Base-by-base conservation (phyloP, 192 early-diverging fungal species). In the Mortierella antarctica region DNA sequence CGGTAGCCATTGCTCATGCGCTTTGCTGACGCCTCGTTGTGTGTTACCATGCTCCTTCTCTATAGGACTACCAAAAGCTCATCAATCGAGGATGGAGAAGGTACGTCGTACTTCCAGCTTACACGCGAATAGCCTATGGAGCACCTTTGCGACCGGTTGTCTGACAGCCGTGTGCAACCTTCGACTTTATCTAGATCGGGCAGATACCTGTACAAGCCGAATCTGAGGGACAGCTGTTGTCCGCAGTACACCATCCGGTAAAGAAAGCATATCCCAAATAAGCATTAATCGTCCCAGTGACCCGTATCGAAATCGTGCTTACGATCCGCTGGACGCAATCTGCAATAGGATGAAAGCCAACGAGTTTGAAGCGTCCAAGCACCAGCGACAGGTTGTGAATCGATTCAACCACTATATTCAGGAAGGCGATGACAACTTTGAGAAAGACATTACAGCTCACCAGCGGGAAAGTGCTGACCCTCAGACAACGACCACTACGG, bases 51-150 rank as follows among this genome's bases (percentile, higher is more conserved):
- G 21, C 46, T 18, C 41, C 67, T 45, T n/a, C 18, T 14, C 51
- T 39, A 15, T 69, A 91, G 83, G 84, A 89, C 61, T 91, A 91
- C 70, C 89, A 94, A 83, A 60, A 52, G 4, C 82, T 94, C 14
- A 89, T 94, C 58, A 90, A 96, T 73, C 70, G 86, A 53, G 93
- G 93, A 47, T 94, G 92, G 93, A 84, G 93, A 70, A 88, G 93
- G 87, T 87, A 81, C 55, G 42, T 2, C 42, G 18, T 6, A n/a
- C 13, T 15, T 55, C 48, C 47, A 10, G 18, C 10, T 41, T 48
- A 31, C 31, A 31, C 31, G 31, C 31, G 31, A 1, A 42, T 44
- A 6, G 44, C 12, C 12, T 46, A 42, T 13, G 10, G 15, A 15
- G n/a, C 18, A 41, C 39, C 20, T 17, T 39, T 18, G 46, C 51